Evolutionary conservation across 2,329 filamentous ascomycete genomes (phyloP).

Genomic region (Xylaria sp.): DNA sequence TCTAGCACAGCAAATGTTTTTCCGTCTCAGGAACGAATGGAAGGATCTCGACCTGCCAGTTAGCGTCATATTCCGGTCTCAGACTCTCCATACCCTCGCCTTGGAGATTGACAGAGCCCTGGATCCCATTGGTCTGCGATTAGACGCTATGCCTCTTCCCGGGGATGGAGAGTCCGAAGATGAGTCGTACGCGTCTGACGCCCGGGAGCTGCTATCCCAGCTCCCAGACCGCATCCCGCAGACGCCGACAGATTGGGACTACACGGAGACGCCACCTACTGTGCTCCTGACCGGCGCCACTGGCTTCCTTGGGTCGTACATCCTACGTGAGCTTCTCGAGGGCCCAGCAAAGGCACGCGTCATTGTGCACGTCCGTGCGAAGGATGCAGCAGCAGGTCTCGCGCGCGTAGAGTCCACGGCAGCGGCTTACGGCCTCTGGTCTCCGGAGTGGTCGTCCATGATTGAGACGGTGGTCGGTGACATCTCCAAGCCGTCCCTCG

Average conservation of each 20-base stretch:
- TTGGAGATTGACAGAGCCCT: constrained; percentile 61
- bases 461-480: background rate
- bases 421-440: background rate
- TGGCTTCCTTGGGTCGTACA: constrained; percentile 86
- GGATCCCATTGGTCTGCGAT: constrained; percentile 14
- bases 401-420: background rate
- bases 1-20: constrained; percentile 82
- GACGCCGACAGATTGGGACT: background rate
- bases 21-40: constrained; percentile 65
- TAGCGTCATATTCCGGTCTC: constrained; percentile 74
- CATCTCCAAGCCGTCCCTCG: background rate
- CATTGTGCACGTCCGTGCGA: constrained; percentile 59
- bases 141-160: constrained; percentile 12
- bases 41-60: constrained; percentile 69
- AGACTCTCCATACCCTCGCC: constrained; percentile 60
- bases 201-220: constrained; percentile 42
- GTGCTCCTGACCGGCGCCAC: constrained; percentile 89
- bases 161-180: constrained; percentile 39
- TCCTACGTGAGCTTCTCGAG: constrained; percentile 78
- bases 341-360: constrained; percentile 67
- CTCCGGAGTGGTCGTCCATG: background rate
- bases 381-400: background rate
- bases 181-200: constrained; percentile 34
- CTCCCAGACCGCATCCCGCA: constrained; percentile 49
- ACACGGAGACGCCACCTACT: background rate